These are phyloP conservation scores for Yamadazyma laniorum DNA, from an alignment of 805 yeast genomes.

Conservation along the genomic window DNA sequence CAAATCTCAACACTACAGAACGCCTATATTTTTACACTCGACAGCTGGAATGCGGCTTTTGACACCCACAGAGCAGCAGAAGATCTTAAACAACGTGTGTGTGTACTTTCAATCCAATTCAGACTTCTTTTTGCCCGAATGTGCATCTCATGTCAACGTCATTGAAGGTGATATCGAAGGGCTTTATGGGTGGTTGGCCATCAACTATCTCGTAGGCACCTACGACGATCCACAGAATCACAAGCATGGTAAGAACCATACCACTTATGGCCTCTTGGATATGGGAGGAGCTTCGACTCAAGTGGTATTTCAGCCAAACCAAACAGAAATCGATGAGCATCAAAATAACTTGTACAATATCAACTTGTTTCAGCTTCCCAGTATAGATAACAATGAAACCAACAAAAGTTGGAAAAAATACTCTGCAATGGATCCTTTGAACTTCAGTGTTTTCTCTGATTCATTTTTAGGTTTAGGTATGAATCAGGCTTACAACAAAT, in stretches of 20 bases:
- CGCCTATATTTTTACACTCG: constrained; percentile 68
- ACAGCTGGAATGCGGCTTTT: constrained; percentile 68
- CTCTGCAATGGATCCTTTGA: constrained; percentile 16
- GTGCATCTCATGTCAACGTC: constrained; percentile 55
- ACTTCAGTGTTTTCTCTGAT: constrained; percentile 48
- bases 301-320: constrained; percentile 59
- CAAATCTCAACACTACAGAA: constrained; percentile 53
- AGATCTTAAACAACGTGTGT: constrained; percentile 49
- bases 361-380: constrained; percentile 31
- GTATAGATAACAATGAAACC: neutral
- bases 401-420: neutral
- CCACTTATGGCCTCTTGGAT: constrained; percentile 57
- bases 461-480: constrained; percentile 63
- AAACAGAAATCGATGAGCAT: constrained; percentile 44
- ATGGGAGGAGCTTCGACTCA: constrained; percentile 70
- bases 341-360: constrained; percentile 46
- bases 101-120: constrained; percentile 45
- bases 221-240: constrained; percentile 37
- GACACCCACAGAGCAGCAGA: constrained; percentile 49
- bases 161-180: constrained; percentile 69
- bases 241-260: constrained; percentile 42
- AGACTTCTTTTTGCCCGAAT: constrained; percentile 58
- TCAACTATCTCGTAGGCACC: constrained; percentile 54
- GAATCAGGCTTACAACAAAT: constrained; percentile 51
- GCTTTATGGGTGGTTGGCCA: constrained; percentile 62